phyloP scores from a whole-genome alignment of 352 stramenopile genomes.

The Phytophthora sp. region DNA sequence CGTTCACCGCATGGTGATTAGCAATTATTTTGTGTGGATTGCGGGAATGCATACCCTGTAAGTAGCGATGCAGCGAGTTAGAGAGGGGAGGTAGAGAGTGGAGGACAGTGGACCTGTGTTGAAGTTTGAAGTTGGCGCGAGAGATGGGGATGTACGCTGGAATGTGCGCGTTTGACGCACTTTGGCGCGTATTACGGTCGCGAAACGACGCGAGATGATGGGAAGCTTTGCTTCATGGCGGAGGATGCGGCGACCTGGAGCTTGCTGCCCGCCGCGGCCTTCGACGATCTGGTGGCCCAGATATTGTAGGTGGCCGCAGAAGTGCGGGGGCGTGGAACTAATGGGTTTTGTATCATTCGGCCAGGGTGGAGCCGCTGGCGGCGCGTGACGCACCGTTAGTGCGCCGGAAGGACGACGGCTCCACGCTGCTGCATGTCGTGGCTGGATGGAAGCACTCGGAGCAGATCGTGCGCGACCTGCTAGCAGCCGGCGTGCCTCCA shows the following conservation, averaged over 20 bases:
- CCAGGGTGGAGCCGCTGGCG: constrained; percentile 45
- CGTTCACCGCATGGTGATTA: too few relatives aligned
- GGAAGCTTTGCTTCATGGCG: constrained; percentile 23
- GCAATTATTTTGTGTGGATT: too few relatives aligned
- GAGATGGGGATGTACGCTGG: too few relatives aligned
- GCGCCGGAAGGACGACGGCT: constrained; percentile 40
- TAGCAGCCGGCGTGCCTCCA: constrained; percentile 41
- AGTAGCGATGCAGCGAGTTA: too few relatives aligned
- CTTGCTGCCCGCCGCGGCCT: constrained; percentile 41
- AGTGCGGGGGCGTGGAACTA: too few relatives aligned
- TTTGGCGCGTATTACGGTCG: background rate
- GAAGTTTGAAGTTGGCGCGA: too few relatives aligned
- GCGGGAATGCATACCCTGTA: too few relatives aligned
- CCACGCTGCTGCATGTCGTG: constrained; percentile 64
- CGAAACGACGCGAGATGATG: constrained; percentile 9
- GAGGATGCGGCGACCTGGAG: constrained; percentile 23
- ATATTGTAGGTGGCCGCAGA: constrained; percentile 66
- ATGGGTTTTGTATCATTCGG: constrained; percentile 12
- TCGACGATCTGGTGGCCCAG: constrained; percentile 53
- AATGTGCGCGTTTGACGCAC: background rate
- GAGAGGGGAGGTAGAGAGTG: too few relatives aligned
- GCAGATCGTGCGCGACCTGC: constrained; percentile 52
- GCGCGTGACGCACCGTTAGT: constrained; percentile 33
- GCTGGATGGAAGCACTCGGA: constrained; percentile 58
- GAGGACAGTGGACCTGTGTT: too few relatives aligned